Base-by-base conservation (phyloP, 305 asterid genomes). In the Galium porrigens region DNA sequence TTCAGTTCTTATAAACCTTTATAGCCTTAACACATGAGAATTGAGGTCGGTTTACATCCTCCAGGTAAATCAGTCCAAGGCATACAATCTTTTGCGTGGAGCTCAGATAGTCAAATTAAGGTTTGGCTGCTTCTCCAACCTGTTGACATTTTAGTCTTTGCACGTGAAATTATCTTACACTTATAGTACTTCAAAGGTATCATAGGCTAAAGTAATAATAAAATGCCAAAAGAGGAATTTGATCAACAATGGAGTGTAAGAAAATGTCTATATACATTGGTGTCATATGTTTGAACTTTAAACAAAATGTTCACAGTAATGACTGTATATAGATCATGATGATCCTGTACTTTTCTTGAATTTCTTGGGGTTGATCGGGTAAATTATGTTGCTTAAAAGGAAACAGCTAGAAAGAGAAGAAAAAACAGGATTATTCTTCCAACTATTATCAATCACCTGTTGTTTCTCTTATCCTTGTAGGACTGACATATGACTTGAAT, bases 61-160 rank as follows among this genome's bases (percentile, higher is more conserved):
- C 59, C 81, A 89, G 99, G 91, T 89, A 74, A 89, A 89, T 81
- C 86, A 81, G 70, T 74, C 91, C 73, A 87, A 76, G 81, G 94
- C 80, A 54, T 48, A 62, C 78, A 76, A 73, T 80, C 81, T 92
- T 68, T 76, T 84, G 61, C 63, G 80, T 68, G 83, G 91, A 34
- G 81, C 79, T 70, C 88, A 78, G 78, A 79, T 74, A 68, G 75
- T 92, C 59, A 92, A 67, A 73, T 65, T 92, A 72, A 92, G 99
- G 99, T 85, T 64, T 49, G 55, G 49, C 69, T 67, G 53, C 39
- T 58, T 66, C 33, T 63, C 60, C 41, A 58, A 70, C 57, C 2
- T 48, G 25, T 58, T 58, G 36, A 1, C 7, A 7, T 61, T 32
- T 29, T 51, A 34, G 48, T 41, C 27, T 20, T 61, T 22, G 66